Evolutionary conservation across 1,139 yeast species (phyloP).

Genomic region (Kurtzmaniella quercitrusa): DNA sequence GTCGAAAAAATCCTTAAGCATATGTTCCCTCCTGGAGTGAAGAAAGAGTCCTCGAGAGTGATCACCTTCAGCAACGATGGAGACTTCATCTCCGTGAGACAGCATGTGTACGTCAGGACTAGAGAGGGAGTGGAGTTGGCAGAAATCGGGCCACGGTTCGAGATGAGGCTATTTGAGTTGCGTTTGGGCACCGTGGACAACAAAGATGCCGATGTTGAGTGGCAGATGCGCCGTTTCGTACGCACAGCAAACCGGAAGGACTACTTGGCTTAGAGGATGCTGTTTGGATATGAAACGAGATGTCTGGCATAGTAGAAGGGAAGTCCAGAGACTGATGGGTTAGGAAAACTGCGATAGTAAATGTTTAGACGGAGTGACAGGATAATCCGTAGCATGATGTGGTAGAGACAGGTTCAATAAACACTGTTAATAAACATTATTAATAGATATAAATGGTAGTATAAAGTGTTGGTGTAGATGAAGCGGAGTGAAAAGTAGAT

Average conservation of each 20-base stretch:
- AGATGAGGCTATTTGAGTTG: constrained; percentile 87
- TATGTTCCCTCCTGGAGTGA: constrained; percentile 95
- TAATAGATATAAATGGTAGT: too few relatives aligned
- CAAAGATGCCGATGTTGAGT: constrained; percentile 96
- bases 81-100: constrained; percentile 90
- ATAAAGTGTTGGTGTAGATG: too few relatives aligned
- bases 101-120: constrained; percentile 88
- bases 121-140: constrained; percentile 88
- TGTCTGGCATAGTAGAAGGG: background rate
- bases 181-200: constrained; percentile 88
- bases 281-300: background rate
- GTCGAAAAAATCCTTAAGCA: constrained; percentile 80
- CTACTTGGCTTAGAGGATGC: constrained; percentile 43
- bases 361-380: too few relatives aligned
- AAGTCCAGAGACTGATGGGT: too few relatives aligned
- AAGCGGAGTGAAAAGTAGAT: too few relatives aligned
- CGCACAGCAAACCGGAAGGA: constrained; percentile 95
- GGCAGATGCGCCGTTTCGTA: constrained; percentile 90
- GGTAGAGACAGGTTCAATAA: too few relatives aligned
- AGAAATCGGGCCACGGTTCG: constrained; percentile 98
- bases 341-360: too few relatives aligned
- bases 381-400: too few relatives aligned
- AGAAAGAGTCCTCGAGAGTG: constrained; percentile 81
- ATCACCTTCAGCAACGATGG: constrained; percentile 87
- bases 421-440: too few relatives aligned